phyloP scores from a whole-genome alignment of 108 stramenopile genomes.

The Stephanodiscus triporus region DNA sequence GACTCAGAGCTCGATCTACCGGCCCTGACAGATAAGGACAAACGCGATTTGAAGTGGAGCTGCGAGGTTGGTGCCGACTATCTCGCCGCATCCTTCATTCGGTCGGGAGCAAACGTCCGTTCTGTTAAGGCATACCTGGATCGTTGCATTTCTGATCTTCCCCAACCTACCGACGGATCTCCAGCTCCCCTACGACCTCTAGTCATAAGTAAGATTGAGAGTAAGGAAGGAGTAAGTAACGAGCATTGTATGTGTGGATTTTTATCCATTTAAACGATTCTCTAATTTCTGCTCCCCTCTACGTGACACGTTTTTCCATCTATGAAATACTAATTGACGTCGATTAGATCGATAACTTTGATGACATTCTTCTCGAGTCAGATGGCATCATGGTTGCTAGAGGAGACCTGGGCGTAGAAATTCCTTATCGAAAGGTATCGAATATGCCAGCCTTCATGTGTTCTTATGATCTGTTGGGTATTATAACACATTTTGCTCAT shows the following conservation, averaged over 20 bases:
- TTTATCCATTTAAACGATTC: neutral
- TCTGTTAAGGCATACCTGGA: conserved; percentile 73
- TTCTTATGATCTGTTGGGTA: neutral
- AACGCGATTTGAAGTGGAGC: conserved; percentile 78
- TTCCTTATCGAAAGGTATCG: conserved; percentile 66
- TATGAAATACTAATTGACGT: too few species aligned
- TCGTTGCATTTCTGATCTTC: conserved; percentile 59
- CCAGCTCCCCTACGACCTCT: conserved; percentile 56
- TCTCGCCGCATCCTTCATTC: conserved; percentile 90
- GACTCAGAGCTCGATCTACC: conserved; percentile 78
- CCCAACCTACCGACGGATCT: conserved; percentile 31
- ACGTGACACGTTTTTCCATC: too few species aligned
- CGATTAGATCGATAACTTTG: conserved; percentile 62
- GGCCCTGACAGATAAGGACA: conserved; percentile 87
- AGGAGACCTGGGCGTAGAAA: conserved; percentile 88
- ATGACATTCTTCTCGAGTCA: conserved; percentile 72
- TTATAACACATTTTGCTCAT: neutral
- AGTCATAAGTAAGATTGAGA: conserved; percentile 93
- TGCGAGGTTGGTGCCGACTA: conserved; percentile 79
- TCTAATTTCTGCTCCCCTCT: neutral
- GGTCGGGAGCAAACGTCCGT: conserved; percentile 80
- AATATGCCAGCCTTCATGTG: neutral
- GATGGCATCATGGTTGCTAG: conserved; percentile 93
- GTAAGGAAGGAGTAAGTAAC: conserved; percentile 71
- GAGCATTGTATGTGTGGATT: neutral